Percentiles rank a stretch among this genome's conserved stretches.
Evolutionary conservation across 768 basidiomycete species (phyloP).

Genomic region (Podaxis sp.): DNA sequence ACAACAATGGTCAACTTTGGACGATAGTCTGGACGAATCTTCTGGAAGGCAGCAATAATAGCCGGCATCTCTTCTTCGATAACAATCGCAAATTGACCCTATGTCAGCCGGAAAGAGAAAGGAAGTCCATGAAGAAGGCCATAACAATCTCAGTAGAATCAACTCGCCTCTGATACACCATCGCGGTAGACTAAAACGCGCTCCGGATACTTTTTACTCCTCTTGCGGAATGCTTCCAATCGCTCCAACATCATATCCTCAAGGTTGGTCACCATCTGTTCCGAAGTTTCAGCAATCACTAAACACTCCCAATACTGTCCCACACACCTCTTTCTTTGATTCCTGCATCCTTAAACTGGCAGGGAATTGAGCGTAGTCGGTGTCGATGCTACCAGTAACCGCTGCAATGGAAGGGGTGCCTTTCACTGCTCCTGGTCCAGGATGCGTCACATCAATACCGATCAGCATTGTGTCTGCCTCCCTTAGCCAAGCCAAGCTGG

Average conservation of each 20-base stretch:
- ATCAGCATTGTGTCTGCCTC: constrained; percentile 73
- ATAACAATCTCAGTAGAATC: constrained; percentile 21
- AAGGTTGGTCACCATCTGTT: constrained; percentile 75
- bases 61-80: constrained; percentile 63
- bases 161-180: constrained; percentile 72
- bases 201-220: constrained; percentile 54
- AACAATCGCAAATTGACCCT: constrained; percentile 75
- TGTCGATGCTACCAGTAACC: constrained; percentile 77
- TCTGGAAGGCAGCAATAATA: constrained; percentile 59
- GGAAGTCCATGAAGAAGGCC: background rate
- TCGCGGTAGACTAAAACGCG: constrained; percentile 78
- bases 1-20: constrained; percentile 73
- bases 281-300: background rate
- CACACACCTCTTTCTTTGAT: constrained; percentile 68
- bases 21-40: constrained; percentile 41
- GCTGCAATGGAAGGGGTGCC: constrained; percentile 84
- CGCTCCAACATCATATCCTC: constrained; percentile 67
- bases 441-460: constrained; percentile 83
- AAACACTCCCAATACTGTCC: background rate
- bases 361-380: constrained; percentile 66
- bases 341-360: constrained; percentile 74
- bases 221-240: constrained; percentile 47
- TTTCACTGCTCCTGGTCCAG: constrained; percentile 69
- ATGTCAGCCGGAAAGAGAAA: constrained; percentile 25
- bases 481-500: constrained; percentile 59